Conservation (phyloP, 2,329 filamentous ascomycete species). For the Zymoseptoria passerinii region DNA sequence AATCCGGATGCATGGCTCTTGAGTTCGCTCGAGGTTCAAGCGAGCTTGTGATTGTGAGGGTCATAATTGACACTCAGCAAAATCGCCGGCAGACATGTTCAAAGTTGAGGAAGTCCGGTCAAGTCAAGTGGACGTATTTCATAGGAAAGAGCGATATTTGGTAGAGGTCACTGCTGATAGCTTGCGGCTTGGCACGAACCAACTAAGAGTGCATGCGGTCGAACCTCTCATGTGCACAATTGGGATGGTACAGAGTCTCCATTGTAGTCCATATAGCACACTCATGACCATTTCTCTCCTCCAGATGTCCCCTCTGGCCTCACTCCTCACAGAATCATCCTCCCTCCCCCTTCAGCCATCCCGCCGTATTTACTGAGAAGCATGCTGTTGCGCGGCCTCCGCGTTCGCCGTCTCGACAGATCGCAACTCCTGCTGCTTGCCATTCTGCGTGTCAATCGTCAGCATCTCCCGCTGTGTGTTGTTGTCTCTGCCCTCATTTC, state of each 20-base stretch:
- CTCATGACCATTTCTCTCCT: neutral
- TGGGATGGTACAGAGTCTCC: constrained; percentile 1
- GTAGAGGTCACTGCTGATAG: neutral
- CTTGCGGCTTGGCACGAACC: neutral
- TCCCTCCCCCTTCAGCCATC: constrained; percentile 3
- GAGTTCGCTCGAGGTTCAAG: neutral
- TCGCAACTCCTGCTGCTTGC: constrained; percentile 86
- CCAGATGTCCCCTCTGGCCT: neutral
- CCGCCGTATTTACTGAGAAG: constrained; percentile 21
- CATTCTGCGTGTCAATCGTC: constrained; percentile 57
- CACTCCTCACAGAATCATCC: constrained; percentile 3
- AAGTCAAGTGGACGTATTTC: neutral
- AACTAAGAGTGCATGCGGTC: neutral
- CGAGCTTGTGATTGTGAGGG: neutral
- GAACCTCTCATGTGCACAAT: constrained; percentile 2
- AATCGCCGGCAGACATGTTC: neutral
- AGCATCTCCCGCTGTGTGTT: constrained; percentile 3
- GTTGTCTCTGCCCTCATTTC: neutral
- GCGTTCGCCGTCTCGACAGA: constrained; percentile 54
- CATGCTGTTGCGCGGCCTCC: constrained; percentile 38
- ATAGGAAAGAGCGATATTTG: neutral
- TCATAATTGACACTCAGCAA: neutral
- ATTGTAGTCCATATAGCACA: neutral
- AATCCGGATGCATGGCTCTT: neutral
- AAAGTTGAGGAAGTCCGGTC: neutral